Evolutionary conservation across 208 protist species (phyloP), one percentile per base, ranked within the genome.

Genomic region (Herpetomonas tarakana): DNA sequence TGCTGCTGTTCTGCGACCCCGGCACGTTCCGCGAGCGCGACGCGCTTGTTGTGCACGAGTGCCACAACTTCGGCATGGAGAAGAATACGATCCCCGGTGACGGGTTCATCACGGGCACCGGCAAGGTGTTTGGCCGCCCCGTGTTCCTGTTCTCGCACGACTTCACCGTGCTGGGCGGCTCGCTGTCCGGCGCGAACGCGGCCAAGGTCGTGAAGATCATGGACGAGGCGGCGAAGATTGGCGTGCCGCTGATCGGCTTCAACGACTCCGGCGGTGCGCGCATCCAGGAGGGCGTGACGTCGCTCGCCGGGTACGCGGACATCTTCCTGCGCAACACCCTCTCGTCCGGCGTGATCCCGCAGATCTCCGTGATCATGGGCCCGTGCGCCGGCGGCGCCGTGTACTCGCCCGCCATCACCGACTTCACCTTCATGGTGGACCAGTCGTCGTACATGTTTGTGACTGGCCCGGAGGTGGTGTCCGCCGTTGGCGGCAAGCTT

Each of bases 381-480:
- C 97, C 97, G 27, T 98, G 94, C 68, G 97, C 97, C 29, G 93
- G 88, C 52, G 83, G 83, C 51, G 81, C 84, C 6, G 83, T 89
- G 46, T 93, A 93, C 81, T 97, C 91, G 12, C 96, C 97, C 22
- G 97, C 97, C 29, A 82, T 99, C 60, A 99, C 97, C 31, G 97
- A 99, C 81, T 98, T 98, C 64, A 96, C 80, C 22, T 97, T 99
- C 65, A 99, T 99, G 97, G 96, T 98, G 16, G 63, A 93, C 26
- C 66, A 97, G 57, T 96, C 91, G n/a, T 97, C 92, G 24, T 97
- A 98, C 78, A 89, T 99, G 75, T 99, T 99, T 66, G 94, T 99
- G 18, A 99, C 97, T 12, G 97, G 97, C 24, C 97, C 97, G 45
- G 96, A 98, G 30, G 96, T 99, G 19, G 97, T 98, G 24, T 97